Evolutionary conservation across 495 filamentous ascomycete genomes (phyloP), one percentile per base, ranked within the genome.

Genomic region (Lasiosphaeris hirsuta): DNA sequence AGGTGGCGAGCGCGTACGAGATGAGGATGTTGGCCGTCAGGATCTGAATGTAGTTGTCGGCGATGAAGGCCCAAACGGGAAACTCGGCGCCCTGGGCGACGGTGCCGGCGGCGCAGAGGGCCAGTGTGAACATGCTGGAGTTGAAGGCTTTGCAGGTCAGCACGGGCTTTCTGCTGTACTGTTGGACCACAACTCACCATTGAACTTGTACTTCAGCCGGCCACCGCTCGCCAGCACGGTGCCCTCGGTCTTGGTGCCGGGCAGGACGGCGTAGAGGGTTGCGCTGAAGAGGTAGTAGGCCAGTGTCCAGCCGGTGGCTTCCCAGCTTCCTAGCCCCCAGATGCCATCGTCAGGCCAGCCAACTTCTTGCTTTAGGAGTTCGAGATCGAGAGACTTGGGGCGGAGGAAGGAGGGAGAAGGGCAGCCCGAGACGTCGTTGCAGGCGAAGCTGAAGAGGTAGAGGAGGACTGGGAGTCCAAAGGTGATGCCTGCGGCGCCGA

Each of bases 361-460:
- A 17, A 86, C 77, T 62, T 96, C 91, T 40, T 74, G 56, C 69
- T 92, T 93, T 64, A 96, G 73, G 63, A 81, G 76, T 11, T 86
- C 82, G 50, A 91, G 75, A 37, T 82, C 82, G 36, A 96, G 74
- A 18, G 83, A 85, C 43, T 81, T 86, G 35, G 92, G 91, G 52
- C 81, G 78, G 47, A 96, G 81, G 23, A 94, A 76, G n/a, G 87
- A 92, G 8, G 92, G 90, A 7, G 89, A 85, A 10, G 94, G 95
- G 63, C 95, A 97, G 51, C 95, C 94, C 30, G 90, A 84, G 58
- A 92, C 71, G 67, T 96, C 94, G 68, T 96, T 97, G 80, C 94
- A 97, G 62, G 90, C 73, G 67, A 97, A 96, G 37, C 85, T 76
- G 63, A 90, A 82, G 53, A 80, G 63, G 71, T 93, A 96, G 63